These are phyloP conservation scores for Saitozyma sp. DNA, from an alignment of 768 basidiomycete species.

Conservation along the genomic window DNA sequence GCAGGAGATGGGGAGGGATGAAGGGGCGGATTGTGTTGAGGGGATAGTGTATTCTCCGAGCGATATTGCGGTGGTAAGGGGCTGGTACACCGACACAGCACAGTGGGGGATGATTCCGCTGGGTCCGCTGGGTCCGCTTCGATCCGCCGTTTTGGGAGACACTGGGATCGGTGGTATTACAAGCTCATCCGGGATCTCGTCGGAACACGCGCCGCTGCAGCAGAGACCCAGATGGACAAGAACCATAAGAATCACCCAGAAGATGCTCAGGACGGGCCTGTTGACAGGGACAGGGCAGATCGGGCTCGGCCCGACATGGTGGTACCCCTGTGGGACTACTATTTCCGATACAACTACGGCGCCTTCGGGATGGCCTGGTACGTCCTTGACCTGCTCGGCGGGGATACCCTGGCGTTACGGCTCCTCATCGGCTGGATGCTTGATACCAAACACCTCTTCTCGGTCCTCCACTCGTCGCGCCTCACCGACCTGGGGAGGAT, in stretches of 20 bases:
- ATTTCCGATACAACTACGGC: slow-evolving; percentile 27
- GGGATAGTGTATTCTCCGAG: slow-evolving; percentile 13
- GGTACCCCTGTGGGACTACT: slow-evolving; percentile 22
- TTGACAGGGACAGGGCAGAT: too few relatives aligned
- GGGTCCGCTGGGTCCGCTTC: neutral
- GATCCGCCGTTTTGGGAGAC: slow-evolving; percentile 8
- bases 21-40: slow-evolving; percentile 14
- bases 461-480: slow-evolving; percentile 14
- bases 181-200: slow-evolving; percentile 9
- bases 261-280: too few relatives aligned
- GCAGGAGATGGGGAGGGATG: neutral
- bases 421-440: slow-evolving; percentile 12
- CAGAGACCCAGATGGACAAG: too few relatives aligned
- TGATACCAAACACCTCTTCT: slow-evolving; percentile 23
- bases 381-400: slow-evolving; percentile 19
- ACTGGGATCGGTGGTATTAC: slow-evolving; percentile 26
- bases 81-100: slow-evolving; percentile 8
- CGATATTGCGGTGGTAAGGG: slow-evolving; percentile 12
- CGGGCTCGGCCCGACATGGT: neutral
- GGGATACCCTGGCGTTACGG: slow-evolving; percentile 12
- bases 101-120: neutral
- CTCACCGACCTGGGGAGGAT: slow-evolving; percentile 20
- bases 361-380: slow-evolving; percentile 26
- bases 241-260: too few relatives aligned
- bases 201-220: too few relatives aligned